A percentile compares a stretch with the other conserved stretches of the same genome.
Conservation (phyloP, 2,329 filamentous ascomycete species). For the Beauveria rudraprayagi region DNA sequence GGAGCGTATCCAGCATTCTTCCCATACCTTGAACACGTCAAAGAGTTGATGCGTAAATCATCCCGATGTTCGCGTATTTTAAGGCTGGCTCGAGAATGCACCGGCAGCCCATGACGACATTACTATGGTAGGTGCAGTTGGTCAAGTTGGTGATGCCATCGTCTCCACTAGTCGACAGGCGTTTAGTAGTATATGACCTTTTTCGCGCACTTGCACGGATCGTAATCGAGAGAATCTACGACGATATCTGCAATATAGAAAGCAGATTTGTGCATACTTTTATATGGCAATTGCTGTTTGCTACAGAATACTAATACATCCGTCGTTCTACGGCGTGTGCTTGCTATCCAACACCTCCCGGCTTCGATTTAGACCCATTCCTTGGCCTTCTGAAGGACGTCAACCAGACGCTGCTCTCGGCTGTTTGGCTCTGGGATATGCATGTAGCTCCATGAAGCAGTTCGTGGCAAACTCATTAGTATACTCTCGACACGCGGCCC, state of each 20-base stretch:
- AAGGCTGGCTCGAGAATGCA: background rate
- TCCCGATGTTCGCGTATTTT: background rate
- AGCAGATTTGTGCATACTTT: background rate
- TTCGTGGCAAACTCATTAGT: constrained; percentile 90
- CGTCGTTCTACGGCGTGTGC: background rate
- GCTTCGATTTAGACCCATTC: constrained; percentile 50
- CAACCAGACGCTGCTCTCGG: constrained; percentile 71
- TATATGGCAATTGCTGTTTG: background rate
- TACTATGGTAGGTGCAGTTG: background rate
- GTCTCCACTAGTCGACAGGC: background rate
- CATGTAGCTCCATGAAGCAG: constrained; percentile 95
- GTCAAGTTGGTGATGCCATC: background rate
- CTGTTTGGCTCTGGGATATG: constrained; percentile 69
- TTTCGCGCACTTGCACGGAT: background rate
- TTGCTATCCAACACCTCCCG: background rate
- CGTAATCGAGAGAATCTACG: no score
- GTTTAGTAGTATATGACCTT: background rate
- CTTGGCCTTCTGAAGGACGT: constrained; percentile 57
- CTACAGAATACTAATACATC: constrained; percentile 6
- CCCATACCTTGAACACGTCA: background rate
- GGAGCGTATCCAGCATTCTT: constrained; percentile 17
- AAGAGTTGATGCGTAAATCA: background rate
- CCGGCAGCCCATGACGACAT: background rate
- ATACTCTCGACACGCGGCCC: constrained; percentile 92
- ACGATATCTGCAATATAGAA: background rate